phyloP scores from a whole-genome alignment of 2,329 filamentous ascomycete species.

The Microascus cirrosus region DNA sequence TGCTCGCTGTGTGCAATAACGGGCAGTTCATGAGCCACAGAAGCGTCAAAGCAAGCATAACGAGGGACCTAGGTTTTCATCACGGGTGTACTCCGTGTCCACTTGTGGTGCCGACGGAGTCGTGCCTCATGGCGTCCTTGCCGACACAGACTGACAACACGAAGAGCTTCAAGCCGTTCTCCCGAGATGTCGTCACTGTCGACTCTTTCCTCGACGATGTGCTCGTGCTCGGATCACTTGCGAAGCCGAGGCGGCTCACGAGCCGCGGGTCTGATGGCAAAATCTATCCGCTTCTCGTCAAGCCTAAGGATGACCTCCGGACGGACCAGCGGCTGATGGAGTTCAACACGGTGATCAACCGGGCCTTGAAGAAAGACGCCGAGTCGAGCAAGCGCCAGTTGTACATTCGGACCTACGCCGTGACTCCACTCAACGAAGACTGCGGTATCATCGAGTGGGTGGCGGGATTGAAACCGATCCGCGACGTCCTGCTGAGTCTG shows the following conservation, averaged over 20 bases:
- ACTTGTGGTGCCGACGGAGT: constrained; percentile 82
- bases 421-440: constrained; percentile 93
- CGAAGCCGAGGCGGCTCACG: constrained; percentile 82
- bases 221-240: constrained; percentile 78
- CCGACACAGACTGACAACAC: constrained; percentile 63
- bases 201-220: constrained; percentile 76
- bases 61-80: constrained; percentile 70
- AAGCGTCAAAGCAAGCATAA: constrained; percentile 60
- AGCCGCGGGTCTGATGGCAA: constrained; percentile 83
- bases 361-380: constrained; percentile 81
- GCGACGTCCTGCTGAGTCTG: constrained; percentile 75
- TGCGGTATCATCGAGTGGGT: constrained; percentile 99
- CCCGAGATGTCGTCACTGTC: constrained; percentile 76
- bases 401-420: constrained; percentile 94
- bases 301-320: constrained; percentile 93
- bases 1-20: constrained; percentile 70
- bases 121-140: constrained; percentile 70
- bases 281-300: constrained; percentile 82
- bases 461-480: constrained; percentile 83
- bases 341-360: constrained; percentile 97
- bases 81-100: constrained; percentile 72
- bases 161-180: constrained; percentile 75
- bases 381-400: constrained; percentile 83
- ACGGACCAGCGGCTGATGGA: constrained; percentile 99
- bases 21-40: constrained; percentile 60